phyloP scores from a whole-genome alignment of 805 yeast genomes.

The Saturnispora galanensis region DNA sequence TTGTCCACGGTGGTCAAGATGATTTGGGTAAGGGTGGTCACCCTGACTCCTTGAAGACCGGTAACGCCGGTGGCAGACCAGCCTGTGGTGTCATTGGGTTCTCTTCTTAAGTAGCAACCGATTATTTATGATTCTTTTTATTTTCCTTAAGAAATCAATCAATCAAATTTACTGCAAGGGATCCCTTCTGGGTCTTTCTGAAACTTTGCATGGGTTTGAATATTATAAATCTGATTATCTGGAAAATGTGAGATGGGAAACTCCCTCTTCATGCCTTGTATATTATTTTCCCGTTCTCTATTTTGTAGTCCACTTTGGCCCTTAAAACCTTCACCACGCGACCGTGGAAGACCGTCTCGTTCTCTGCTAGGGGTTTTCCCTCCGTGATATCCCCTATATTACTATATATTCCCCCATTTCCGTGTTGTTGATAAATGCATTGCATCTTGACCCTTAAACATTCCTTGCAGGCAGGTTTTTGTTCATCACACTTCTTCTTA shows the following conservation, averaged over 20 bases:
- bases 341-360: slow-evolving; percentile 9
- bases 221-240: background rate
- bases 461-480: slow-evolving; percentile 36
- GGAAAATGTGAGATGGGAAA: background rate
- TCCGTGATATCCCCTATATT: no score
- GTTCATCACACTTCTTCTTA: slow-evolving; percentile 49
- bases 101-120: slow-evolving; percentile 30
- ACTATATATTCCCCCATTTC: no score
- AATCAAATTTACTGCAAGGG: background rate
- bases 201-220: no score
- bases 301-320: slow-evolving; percentile 12
- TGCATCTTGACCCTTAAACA: slow-evolving; percentile 7
- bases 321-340: slow-evolving; percentile 11
- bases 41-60: slow-evolving; percentile 86
- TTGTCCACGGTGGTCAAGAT: slow-evolving; percentile 85
- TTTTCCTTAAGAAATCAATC: background rate
- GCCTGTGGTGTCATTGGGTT: slow-evolving; percentile 98
- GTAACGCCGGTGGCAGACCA: slow-evolving; percentile 96
- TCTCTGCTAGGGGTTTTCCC: background rate
- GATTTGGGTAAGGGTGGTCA: slow-evolving; percentile 93
- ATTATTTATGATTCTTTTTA: background rate
- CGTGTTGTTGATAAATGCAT: background rate
- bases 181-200: no score
- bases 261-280: slow-evolving; percentile 1
- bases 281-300: slow-evolving; percentile 9